Conservation (phyloP, 2,329 filamentous ascomycete species). For the Apiospora arundinis region DNA sequence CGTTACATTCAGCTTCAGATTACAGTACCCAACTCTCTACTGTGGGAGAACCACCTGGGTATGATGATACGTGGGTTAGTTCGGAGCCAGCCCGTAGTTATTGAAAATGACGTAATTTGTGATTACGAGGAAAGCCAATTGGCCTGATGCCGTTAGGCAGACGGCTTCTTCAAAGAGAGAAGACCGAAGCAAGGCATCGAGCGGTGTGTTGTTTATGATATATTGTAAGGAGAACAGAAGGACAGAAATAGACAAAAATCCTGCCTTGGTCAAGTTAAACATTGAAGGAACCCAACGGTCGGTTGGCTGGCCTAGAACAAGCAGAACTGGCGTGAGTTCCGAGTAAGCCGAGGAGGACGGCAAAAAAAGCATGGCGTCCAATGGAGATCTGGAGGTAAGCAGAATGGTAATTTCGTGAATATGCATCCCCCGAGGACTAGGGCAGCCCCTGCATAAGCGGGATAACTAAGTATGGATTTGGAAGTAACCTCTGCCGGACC, state of each 20-base stretch:
- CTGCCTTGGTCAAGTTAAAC: neutral
- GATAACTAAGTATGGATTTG: neutral
- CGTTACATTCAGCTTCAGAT: conserved; percentile 16
- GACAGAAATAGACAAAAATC: neutral
- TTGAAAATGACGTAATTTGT: conserved; percentile 8
- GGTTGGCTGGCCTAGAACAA: neutral
- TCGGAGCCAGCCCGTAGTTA: neutral
- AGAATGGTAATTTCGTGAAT: conserved; percentile 12
- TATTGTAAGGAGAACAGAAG: neutral
- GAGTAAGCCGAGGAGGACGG: neutral
- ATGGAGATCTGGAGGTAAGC: conserved; percentile 14
- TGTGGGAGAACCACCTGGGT: conserved; percentile 5
- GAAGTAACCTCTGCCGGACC: neutral
- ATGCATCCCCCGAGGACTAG: conserved; percentile 9
- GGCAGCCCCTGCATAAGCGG: conserved; percentile 10
- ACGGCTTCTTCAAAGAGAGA: neutral
- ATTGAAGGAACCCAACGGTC: neutral
- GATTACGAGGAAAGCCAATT: neutral
- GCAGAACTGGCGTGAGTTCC: neutral
- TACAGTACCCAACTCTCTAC: neutral
- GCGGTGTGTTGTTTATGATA: neutral
- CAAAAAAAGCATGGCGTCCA: conserved; percentile 13
- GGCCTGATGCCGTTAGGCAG: neutral
- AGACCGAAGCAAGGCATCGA: neutral
- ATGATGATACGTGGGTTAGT: neutral